These are phyloP conservation scores for Fragaria iinumae DNA, from an alignment of 306 rosid species.

Conservation along the genomic window DNA sequence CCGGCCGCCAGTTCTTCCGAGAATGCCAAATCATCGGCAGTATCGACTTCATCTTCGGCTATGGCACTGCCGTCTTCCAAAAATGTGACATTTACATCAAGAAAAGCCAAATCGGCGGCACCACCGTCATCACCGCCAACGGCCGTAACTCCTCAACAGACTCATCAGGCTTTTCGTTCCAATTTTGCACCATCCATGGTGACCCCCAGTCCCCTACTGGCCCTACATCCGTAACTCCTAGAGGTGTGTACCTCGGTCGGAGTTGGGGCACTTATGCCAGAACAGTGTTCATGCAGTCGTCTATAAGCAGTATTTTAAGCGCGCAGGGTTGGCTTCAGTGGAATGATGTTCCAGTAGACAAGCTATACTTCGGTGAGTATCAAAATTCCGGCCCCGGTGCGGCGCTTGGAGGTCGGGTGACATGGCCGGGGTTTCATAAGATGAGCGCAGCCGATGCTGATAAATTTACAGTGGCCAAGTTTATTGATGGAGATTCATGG, in stretches of 20 bases:
- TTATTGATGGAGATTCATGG: constrained; percentile 17
- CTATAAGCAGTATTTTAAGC: neutral
- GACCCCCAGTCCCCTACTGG: neutral
- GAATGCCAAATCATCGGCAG: constrained; percentile 16
- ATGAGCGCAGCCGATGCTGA: neutral
- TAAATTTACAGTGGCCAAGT: constrained; percentile 7
- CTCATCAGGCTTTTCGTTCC: constrained; percentile 17
- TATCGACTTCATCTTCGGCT: constrained; percentile 22
- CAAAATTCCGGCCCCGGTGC: neutral
- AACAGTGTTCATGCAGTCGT: constrained; percentile 19
- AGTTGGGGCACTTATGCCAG: constrained; percentile 18
- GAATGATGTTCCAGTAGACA: neutral
- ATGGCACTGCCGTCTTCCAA: constrained; percentile 14
- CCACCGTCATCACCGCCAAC: neutral
- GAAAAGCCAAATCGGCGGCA: neutral
- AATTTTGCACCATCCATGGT: neutral
- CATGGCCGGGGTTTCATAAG: constrained; percentile 16
- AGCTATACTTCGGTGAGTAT: constrained; percentile 11
- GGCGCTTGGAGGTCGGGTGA: neutral
- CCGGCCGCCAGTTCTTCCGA: constrained; percentile 12
- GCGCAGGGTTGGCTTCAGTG: neutral
- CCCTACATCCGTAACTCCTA: neutral
- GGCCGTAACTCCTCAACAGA: neutral
- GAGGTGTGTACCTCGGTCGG: constrained; percentile 12
- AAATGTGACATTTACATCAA: neutral